phyloP scores from a whole-genome alignment of 2,329 filamentous ascomycete genomes.

The Epichloe festucae region DNA sequence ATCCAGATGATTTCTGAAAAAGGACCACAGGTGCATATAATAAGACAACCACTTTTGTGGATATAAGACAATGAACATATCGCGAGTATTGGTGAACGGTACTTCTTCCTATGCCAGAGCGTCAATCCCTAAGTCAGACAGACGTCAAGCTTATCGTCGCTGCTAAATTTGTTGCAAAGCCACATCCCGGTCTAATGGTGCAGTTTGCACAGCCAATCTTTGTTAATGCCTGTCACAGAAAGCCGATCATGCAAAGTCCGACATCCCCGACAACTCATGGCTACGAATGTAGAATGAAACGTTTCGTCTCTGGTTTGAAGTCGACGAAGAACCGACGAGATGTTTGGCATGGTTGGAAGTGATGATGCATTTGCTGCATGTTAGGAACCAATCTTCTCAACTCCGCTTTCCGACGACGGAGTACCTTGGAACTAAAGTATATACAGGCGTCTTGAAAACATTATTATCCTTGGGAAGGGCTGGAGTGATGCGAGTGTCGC shows the following conservation, averaged over 20 bases:
- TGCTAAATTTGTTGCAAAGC: conserved; percentile 52
- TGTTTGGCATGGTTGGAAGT: conserved; percentile 33
- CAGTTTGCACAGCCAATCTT: conserved; percentile 41
- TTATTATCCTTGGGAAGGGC: not conserved
- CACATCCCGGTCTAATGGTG: conserved; percentile 44
- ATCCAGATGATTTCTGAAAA: conserved; percentile 52
- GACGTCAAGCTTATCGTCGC: conserved; percentile 16
- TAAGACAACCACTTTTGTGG: conserved; percentile 65
- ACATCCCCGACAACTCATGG: conserved; percentile 56
- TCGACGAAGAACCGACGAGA: conserved; percentile 38
- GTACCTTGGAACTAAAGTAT: conserved; percentile 45
- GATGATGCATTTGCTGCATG: conserved; percentile 37
- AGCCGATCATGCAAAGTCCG: conserved; percentile 65
- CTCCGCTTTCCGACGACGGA: not conserved
- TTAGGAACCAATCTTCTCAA: not conserved
- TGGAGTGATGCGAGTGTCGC: not conserved
- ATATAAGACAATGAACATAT: conserved; percentile 60
- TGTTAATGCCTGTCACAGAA: conserved; percentile 32
- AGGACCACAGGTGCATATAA: conserved; percentile 57
- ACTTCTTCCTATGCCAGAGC: conserved; percentile 64
- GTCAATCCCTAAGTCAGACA: conserved; percentile 22
- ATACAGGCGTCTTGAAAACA: conserved; percentile 25
- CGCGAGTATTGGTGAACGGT: conserved; percentile 56
- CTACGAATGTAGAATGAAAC: conserved; percentile 34
- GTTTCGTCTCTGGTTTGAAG: conserved; percentile 26